phyloP scores from a whole-genome alignment of 2,329 filamentous ascomycete genomes.

The Fusarium musae region DNA sequence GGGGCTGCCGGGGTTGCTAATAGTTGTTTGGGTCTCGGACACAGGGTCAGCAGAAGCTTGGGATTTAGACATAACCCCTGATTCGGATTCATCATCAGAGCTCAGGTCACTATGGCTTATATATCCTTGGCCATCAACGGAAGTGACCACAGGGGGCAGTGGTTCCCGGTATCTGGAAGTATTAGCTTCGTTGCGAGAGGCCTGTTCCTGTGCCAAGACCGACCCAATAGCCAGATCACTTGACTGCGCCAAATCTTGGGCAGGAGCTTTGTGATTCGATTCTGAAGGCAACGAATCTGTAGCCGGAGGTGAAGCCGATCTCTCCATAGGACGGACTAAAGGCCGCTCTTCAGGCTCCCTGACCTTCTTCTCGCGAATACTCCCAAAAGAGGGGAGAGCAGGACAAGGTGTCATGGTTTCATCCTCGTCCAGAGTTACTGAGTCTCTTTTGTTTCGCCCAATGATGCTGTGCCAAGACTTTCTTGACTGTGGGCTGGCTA shows the following conservation, averaged over 20 bases:
- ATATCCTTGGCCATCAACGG: constrained; percentile 73
- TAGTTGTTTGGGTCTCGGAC: constrained; percentile 4
- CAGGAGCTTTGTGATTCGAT: constrained; percentile 44
- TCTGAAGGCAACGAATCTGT: constrained; percentile 5
- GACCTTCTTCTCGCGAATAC: constrained; percentile 71
- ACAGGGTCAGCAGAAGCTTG: neutral
- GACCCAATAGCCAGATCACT: constrained; percentile 69
- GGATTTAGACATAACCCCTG: neutral
- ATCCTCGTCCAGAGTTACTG: constrained; percentile 64
- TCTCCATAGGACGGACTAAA: constrained; percentile 64
- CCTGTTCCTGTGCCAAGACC: constrained; percentile 65
- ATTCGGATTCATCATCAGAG: constrained; percentile 48
- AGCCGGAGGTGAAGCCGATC: constrained; percentile 43
- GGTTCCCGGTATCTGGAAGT: constrained; percentile 71
- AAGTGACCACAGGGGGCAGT: constrained; percentile 76
- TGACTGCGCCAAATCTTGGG: constrained; percentile 59
- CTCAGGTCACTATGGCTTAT: constrained; percentile 63
- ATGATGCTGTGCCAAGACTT: constrained; percentile 65
- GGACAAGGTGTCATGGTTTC: constrained; percentile 80
- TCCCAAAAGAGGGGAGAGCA: constrained; percentile 79
- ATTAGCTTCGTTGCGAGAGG: constrained; percentile 64
- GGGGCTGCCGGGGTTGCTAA: neutral
- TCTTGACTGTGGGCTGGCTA: constrained; percentile 51
- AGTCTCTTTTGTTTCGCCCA: constrained; percentile 60
- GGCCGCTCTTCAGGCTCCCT: constrained; percentile 66